Base-by-base conservation (phyloP, 441 rosid species). In the Adansonia madagascariensis region DNA sequence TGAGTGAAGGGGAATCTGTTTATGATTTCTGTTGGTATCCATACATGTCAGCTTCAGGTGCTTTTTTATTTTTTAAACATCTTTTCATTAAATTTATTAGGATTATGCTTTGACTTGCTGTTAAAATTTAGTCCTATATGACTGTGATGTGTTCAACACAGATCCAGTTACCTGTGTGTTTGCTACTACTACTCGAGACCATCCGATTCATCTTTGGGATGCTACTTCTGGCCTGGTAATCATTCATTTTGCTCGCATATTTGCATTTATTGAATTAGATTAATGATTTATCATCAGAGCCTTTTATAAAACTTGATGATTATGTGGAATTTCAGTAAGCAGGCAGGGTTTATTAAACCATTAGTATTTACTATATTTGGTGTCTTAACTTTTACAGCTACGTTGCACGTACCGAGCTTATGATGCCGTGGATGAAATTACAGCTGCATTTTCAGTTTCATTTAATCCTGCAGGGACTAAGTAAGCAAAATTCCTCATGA, bases 201-300 rank as follows among this genome's bases (percentile, higher is more conserved):
- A 94, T 84, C 98, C 98, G 0, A 95, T 95, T 78, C 98, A 94
- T 90, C 92, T 96, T 60, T 94, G 97, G 98, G 99, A 96, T 86
- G 95, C 97, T 74, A 77, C 90, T 78, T 86, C 98, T 80, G 98
- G 97, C 84, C 84, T 84, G 99, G 99, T 95, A 87, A 69, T 84
- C 80, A 69, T 76, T 62, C 70, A 20, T 60, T 79, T 63, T 6
- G 71, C 24, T 67, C 46, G 10, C 52, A 7, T 24, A 31, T 9
- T 31, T 35, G 7, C 41, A 3, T 52, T 35, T 35, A 9, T 49
- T 55, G 22, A 62, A 66, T 31, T 18, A 31, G 10, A 50, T 24
- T 20, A 35, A 50, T 63, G 46, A 2, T 31, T 35, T 64, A 9
- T 18, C 4, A 20, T 18, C 52, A 0, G 14, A 56, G 9, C 69